Conservation (phyloP, 257 asterid genomes). For the Primulina eburnea region DNA sequence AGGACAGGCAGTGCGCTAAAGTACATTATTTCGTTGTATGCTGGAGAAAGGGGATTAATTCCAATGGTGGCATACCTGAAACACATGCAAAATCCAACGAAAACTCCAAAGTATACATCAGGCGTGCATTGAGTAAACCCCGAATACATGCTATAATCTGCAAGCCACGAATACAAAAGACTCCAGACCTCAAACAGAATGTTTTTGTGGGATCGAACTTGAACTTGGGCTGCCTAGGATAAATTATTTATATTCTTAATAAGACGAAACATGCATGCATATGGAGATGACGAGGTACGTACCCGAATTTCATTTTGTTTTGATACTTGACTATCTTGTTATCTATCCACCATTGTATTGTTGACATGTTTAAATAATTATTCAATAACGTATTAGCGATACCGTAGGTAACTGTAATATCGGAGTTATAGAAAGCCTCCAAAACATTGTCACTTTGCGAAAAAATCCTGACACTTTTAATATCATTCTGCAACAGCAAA, state of each 20-base stretch:
- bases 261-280: no score
- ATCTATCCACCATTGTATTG: neutral
- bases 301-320: neutral
- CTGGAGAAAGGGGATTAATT: no score
- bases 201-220: no score
- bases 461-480: neutral
- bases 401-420: neutral
- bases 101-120: no score
- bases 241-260: no score
- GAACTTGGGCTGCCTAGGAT: no score
- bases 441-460: slow-evolving; percentile 15
- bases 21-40: no score
- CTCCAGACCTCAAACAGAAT: no score
- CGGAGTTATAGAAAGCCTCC: slow-evolving; percentile 19
- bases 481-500: slow-evolving; percentile 28
- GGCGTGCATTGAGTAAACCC: no score
- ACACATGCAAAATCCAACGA: neutral
- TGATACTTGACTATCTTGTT: neutral
- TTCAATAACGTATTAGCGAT: neutral
- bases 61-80: no score
- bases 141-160: no score
- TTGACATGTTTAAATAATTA: neutral
- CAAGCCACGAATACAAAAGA: no score
- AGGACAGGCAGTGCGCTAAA: neutral
- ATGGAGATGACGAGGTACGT: neutral